Conservation (phyloP, 225 moss, liverwort and hornwort genomes). For the Asterella californica region DNA sequence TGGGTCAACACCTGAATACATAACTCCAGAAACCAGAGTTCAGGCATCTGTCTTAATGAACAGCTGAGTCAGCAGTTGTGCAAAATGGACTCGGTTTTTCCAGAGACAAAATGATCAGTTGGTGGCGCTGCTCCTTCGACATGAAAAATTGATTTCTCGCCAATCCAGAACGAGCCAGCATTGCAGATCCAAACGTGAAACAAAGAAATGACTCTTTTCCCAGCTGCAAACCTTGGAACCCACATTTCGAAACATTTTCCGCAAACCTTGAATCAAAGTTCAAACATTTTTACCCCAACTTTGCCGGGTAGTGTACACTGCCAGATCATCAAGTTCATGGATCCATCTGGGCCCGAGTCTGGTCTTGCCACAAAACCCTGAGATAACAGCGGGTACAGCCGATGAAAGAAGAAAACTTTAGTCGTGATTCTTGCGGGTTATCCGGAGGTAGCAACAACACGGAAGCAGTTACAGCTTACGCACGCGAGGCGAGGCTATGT, state of each 20-base stretch:
- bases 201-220: background rate
- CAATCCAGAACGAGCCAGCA: background rate
- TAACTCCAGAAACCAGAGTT: background rate
- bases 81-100: background rate
- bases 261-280: background rate
- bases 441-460: background rate
- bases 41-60: background rate
- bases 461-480: background rate
- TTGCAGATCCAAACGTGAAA: background rate
- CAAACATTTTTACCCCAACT: slow-evolving; percentile 52
- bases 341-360: slow-evolving; percentile 68
- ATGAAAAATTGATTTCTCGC: background rate
- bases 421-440: background rate
- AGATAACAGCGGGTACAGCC: background rate
- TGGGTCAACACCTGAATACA: background rate
- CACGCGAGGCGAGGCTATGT: too few species aligned
- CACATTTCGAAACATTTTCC: background rate
- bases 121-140: too few species aligned
- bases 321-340: slow-evolving; percentile 94
- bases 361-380: slow-evolving; percentile 99
- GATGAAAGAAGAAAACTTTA: background rate
- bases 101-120: too few species aligned
- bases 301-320: slow-evolving; percentile 96
- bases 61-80: background rate
- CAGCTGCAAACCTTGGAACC: background rate